Percentiles rank a stretch among this genome's conserved stretches.
phyloP scores from a whole-genome alignment of 805 yeast species.

The Kuraishia cidri region DNA sequence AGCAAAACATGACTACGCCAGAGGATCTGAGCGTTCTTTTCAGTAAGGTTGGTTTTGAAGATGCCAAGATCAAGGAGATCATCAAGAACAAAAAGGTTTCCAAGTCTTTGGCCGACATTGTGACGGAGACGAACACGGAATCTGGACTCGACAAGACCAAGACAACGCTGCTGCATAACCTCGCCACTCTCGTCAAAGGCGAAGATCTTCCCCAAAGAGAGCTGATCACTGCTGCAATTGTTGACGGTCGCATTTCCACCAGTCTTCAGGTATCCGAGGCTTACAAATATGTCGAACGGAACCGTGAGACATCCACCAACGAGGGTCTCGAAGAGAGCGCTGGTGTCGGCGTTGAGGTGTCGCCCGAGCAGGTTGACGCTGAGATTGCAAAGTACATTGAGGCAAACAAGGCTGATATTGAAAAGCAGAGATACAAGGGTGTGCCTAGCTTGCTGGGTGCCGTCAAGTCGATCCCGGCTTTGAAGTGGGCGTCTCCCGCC shows the following conservation, averaged over 20 bases:
- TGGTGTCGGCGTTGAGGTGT: conserved; percentile 76
- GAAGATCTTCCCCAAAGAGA: conserved; percentile 39
- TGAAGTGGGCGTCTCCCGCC: conserved; percentile 91
- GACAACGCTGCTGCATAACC: conserved; percentile 60
- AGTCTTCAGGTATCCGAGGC: conserved; percentile 76
- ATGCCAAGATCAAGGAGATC: conserved; percentile 70
- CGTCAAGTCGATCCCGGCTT: conserved; percentile 59
- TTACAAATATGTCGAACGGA: conserved; percentile 56
- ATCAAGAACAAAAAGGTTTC: conserved; percentile 82
- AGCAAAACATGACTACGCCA: not conserved
- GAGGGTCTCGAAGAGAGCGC: conserved; percentile 52
- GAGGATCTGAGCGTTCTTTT: conserved; percentile 23
- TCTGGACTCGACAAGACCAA: conserved; percentile 45
- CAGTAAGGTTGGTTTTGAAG: conserved; percentile 54
- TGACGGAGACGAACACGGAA: conserved; percentile 29
- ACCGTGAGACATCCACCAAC: conserved; percentile 31
- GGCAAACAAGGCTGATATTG: conserved; percentile 48
- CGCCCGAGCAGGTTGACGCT: conserved; percentile 52
- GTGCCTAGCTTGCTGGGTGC: conserved; percentile 74
- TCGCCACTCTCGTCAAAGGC: conserved; percentile 67
- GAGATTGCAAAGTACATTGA: conserved; percentile 54
- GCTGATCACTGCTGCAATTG: conserved; percentile 51
- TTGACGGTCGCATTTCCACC: conserved; percentile 54
- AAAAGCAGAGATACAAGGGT: conserved; percentile 66
- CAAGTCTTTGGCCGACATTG: conserved; percentile 52